Base-by-base conservation (phyloP, 2,329 filamentous ascomycete genomes). In the Setomelanomma holmii region DNA sequence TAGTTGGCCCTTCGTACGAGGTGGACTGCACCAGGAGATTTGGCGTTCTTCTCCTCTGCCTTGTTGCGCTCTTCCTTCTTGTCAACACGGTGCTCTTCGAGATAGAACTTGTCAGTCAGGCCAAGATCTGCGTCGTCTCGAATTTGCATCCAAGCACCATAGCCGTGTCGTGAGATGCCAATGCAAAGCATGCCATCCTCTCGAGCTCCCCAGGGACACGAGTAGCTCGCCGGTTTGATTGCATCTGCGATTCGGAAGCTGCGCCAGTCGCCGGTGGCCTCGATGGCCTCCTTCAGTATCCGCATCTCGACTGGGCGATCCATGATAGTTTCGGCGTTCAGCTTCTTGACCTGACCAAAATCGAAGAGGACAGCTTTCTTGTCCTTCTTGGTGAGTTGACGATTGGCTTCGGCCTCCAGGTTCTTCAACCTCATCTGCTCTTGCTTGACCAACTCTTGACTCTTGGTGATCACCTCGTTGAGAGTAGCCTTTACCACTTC, bases 111-210 rank as follows among this genome's bases (percentile, higher is more conserved):
- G 66, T 96, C 92, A 1, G 81, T 79, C 78, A 99, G 87, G 7
- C 87, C 89, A 19, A 99, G 84, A 24, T 97, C 92, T 1, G 85
- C 78, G 68, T 99, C 95, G 64, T 99, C 95, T 5, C 95, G 88
- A 66, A 99, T 98, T 63, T 93, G 89, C 1, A 89, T 85, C 95
- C 95, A 99, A 2, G 93, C 93, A 50, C 96, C 96, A 69, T 96
- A 98, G 2, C 95, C 95, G 70, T 99, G 93, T 49, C 89, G 87
- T 62, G 92, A 88, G 60, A 99, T 96, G 53, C 95, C 95, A 35
- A 98, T 86, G 49, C 96, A 89, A 41, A 99, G 86, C 95, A 99
- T 99, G 45, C 91, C 95, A 72, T 99, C 95, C 75, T 99, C 95
- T 55, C 89, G 88, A 1, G 91, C 87, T 45, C 93, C 92, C 95